Evolutionary conservation across 352 stramenopile genomes (phyloP).

Genomic region (Pythium grandisporangium): DNA sequence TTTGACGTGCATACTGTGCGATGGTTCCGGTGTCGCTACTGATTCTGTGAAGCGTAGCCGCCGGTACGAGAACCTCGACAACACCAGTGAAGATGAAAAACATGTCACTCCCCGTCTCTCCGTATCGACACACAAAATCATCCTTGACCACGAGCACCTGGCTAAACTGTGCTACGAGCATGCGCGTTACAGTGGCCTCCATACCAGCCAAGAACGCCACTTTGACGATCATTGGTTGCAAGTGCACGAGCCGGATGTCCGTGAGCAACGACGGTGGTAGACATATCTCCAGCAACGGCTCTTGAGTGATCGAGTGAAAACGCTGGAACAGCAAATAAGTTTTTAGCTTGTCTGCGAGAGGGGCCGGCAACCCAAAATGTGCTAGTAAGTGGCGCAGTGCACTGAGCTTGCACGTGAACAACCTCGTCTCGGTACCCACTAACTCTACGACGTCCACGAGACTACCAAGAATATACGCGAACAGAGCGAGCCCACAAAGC

Average conservation of each 20-base stretch:
- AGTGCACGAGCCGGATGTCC: slow-evolving; percentile 41
- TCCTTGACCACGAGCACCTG: slow-evolving; percentile 36
- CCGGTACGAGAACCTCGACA: slow-evolving; percentile 32
- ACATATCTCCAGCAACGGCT: slow-evolving; percentile 35
- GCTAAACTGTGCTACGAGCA: slow-evolving; percentile 43
- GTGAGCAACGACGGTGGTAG: slow-evolving; percentile 41
- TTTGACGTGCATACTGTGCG: no score
- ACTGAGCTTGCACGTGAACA: slow-evolving; percentile 49
- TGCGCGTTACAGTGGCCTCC: slow-evolving; percentile 37
- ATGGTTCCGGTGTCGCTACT: slow-evolving; percentile 15
- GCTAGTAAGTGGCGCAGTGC: slow-evolving; percentile 38
- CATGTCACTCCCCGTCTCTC: slow-evolving; percentile 45
- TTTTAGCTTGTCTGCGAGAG: slow-evolving; percentile 47
- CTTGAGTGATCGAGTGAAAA: slow-evolving; percentile 51
- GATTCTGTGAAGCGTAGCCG: slow-evolving; percentile 15
- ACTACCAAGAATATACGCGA: slow-evolving; percentile 52
- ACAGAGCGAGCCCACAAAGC: slow-evolving; percentile 26
- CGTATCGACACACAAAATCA: slow-evolving; percentile 32
- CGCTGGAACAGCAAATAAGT: slow-evolving; percentile 60
- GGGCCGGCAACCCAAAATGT: slow-evolving; percentile 35
- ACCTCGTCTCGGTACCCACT: slow-evolving; percentile 31
- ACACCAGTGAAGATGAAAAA: slow-evolving; percentile 53
- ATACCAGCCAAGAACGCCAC: slow-evolving; percentile 41
- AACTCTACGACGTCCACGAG: slow-evolving; percentile 48
- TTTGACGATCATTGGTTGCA: slow-evolving; percentile 50